Evolutionary conservation across 2,329 filamentous ascomycete species (phyloP).

Genomic region (Pseudogymnoascus sp.): DNA sequence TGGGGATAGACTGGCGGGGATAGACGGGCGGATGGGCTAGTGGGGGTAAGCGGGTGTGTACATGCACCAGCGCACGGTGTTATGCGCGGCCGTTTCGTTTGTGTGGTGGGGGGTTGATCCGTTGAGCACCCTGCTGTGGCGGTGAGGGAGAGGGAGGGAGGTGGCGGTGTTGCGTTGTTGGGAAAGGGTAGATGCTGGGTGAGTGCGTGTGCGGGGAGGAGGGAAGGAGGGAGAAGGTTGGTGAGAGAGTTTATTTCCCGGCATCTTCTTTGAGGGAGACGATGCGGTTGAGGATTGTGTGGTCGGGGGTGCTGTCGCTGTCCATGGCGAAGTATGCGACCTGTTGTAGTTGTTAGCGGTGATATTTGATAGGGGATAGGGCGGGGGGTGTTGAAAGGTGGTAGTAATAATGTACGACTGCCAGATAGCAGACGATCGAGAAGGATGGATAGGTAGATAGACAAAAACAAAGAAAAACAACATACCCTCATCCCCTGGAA

Average conservation of each 20-base stretch:
- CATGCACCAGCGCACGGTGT: neutral
- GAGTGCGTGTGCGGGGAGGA: neutral
- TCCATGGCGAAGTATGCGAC: constrained; percentile 52
- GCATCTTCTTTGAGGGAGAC: constrained; percentile 84
- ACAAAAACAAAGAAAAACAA: constrained; percentile 38
- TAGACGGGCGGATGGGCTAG: neutral
- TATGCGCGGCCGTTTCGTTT: neutral
- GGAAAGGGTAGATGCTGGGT: neutral
- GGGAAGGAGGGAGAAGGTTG: neutral
- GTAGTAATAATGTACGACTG: no score
- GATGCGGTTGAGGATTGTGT: constrained; percentile 81
- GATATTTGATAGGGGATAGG: neutral
- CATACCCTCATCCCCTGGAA: constrained; percentile 82
- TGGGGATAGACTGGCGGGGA: neutral
- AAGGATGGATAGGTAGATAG: neutral
- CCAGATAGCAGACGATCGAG: neutral
- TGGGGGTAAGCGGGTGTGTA: neutral
- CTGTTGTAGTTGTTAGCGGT: neutral
- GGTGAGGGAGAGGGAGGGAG: neutral
- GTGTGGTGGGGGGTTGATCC: neutral
- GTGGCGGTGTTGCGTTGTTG: neutral
- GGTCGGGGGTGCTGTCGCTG: constrained; percentile 68
- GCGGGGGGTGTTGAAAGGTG: neutral
- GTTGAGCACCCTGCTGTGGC: neutral
- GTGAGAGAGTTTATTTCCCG: constrained; percentile 44